Evolutionary conservation across 495 filamentous ascomycete species (phyloP).

Genomic region (Penicillium roqueforti): DNA sequence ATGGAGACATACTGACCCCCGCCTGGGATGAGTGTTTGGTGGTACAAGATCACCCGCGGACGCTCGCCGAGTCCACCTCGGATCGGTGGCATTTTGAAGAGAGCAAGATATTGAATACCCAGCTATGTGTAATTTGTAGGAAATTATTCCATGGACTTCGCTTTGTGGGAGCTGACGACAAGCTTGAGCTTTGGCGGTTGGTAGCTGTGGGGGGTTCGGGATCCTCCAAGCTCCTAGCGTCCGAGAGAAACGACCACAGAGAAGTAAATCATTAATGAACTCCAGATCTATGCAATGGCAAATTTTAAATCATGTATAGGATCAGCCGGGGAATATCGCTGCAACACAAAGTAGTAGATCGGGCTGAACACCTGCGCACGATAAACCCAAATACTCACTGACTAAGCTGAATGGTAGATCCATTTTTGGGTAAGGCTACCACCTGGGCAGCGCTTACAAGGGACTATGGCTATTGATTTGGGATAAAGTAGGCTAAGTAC

Average conservation of each 20-base stretch:
- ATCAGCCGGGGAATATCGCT: constrained; percentile 5
- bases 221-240: neutral
- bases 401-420: neutral
- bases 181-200: neutral
- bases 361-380: neutral
- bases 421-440: neutral
- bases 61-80: constrained; percentile 21
- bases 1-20: constrained; percentile 59
- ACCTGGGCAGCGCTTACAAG: neutral
- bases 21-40: constrained; percentile 61
- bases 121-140: neutral
- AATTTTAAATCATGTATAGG: neutral
- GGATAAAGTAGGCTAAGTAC: neutral
- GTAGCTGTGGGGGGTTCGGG: neutral
- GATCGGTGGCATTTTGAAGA: constrained; percentile 33
- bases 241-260: neutral
- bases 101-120: neutral
- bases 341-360: neutral
- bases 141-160: neutral
- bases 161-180: neutral
- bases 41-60: constrained; percentile 61
- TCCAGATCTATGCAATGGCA: neutral
- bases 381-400: neutral
- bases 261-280: neutral
- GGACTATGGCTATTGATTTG: neutral